Base-by-base conservation (phyloP, 148 eudicot species). In the Rhododendron ferrugineum region DNA sequence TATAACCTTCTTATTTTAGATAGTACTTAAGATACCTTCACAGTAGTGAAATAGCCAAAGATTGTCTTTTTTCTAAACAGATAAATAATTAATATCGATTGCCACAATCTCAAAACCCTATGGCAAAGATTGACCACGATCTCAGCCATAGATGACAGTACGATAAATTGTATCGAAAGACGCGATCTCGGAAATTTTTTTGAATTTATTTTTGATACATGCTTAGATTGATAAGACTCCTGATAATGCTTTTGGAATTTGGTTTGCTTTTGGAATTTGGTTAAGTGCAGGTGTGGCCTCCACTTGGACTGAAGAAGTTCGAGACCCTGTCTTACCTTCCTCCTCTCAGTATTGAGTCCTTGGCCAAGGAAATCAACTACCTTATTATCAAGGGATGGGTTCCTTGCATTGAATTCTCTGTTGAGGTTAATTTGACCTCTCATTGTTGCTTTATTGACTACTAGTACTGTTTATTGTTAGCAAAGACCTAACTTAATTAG, bases 241-340 rank as follows among this genome's bases (percentile, higher is more conserved):
- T 37, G 47, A 1, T n/a, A 22, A 42, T 54, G 28, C 18, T 79
- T 80, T 15, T 73, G n/a, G n/a, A 79, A 42, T 64, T 2, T 11
- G 50, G 13, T 22, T 14, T 54, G 28, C 18, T 79, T 80, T 15
- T 73, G n/a, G n/a, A 79, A 42, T 64, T 2, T 11, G 50, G 13
- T 22, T 14, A 16, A 20, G 74, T 79, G 30, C 78, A 93, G 95
- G 94, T 93, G 75, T 94, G 96, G 94, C 94, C 94, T n/a, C 94
- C 96, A 75, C 34, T 46, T 1, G 90, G 89, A 0, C 1, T 75
- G 90, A 90, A 90, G 91, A 92, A 92, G 88, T 91, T 84, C 81
- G 96, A 94, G 94, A 91, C 97, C 52, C 88, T 94, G 4, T 94
- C 97, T 3, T 94, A 94, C 95, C 93, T 94, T 83, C 97, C 92